phyloP scores from a whole-genome alignment of 176 grass and related monocot species.

The Canna indica region DNA sequence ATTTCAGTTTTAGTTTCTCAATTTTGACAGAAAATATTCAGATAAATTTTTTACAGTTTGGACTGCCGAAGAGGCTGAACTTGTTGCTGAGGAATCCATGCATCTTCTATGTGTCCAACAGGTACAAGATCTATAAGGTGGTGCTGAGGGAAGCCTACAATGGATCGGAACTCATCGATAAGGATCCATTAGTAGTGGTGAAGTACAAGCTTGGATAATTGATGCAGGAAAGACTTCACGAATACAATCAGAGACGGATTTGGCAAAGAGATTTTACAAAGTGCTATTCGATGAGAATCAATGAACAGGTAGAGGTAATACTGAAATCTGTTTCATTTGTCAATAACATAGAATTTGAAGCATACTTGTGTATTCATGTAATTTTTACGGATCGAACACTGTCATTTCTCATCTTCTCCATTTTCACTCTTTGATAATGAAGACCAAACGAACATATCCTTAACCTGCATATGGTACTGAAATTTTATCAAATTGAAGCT shows the following conservation, averaged over 20 bases:
- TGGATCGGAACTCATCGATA: conserved; percentile 54
- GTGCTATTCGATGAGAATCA: not conserved
- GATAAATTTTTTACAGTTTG: too few species aligned
- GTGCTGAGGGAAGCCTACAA: conserved; percentile 63
- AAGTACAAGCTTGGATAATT: conserved; percentile 77
- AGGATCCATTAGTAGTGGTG: conserved; percentile 55
- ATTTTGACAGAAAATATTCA: too few species aligned
- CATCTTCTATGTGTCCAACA: conserved; percentile 81
- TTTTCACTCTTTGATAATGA: too few species aligned
- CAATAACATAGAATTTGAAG: too few species aligned
- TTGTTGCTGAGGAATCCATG: conserved; percentile 50
- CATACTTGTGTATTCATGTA: too few species aligned
- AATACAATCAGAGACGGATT: conserved; percentile 49
- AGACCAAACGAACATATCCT: too few species aligned
- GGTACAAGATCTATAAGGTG: conserved; percentile 74
- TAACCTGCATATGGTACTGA: too few species aligned
- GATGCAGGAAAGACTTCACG: conserved; percentile 87
- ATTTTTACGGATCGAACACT: too few species aligned
- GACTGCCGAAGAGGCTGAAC: conserved; percentile 44
- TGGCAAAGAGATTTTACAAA: not conserved
- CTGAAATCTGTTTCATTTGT: not conserved
- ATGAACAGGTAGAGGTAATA: not conserved
- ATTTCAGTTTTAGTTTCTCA: too few species aligned
- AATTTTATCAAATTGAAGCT: too few species aligned
- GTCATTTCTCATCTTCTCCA: too few species aligned